A percentile compares a stretch with the other conserved stretches of the same genome.
phyloP scores from a whole-genome alignment of 2,329 filamentous ascomycete species.

The Cytospora leucostoma region DNA sequence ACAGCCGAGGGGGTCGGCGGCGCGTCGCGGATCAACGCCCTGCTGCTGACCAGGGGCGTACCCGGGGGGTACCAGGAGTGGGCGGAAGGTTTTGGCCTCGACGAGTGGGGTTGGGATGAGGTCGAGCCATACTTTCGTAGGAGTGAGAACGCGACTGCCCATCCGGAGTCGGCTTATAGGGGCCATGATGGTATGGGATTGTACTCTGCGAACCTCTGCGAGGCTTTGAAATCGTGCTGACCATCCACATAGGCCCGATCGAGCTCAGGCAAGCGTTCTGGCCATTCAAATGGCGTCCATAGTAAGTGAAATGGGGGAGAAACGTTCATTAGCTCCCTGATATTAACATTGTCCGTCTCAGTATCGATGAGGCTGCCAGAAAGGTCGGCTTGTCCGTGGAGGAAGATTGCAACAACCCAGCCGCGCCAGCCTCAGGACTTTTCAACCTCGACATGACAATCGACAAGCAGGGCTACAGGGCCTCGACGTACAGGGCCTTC shows the following conservation, averaged over 20 bases:
- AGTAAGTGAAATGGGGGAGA: background rate
- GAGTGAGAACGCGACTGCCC: slow-evolving; percentile 33
- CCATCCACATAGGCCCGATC: background rate
- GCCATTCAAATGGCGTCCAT: background rate
- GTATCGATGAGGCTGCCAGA: slow-evolving; percentile 31
- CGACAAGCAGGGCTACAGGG: slow-evolving; percentile 30
- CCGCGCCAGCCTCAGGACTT: slow-evolving; percentile 32
- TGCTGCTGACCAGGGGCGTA: slow-evolving; percentile 37
- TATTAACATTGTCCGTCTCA: slow-evolving; percentile 10
- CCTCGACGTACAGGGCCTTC: slow-evolving; percentile 34
- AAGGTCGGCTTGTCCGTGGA: slow-evolving; percentile 33
- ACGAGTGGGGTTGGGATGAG: slow-evolving; percentile 38
- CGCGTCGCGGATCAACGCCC: slow-evolving; percentile 37
- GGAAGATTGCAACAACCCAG: slow-evolving; percentile 34
- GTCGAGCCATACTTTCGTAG: slow-evolving; percentile 39
- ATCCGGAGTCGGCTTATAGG: slow-evolving; percentile 27
- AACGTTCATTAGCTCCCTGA: background rate
- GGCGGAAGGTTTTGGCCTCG: slow-evolving; percentile 34
- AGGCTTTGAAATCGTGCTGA: background rate
- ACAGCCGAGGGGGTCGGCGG: slow-evolving; percentile 38
- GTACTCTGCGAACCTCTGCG: background rate
- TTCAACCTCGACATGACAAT: slow-evolving; percentile 36
- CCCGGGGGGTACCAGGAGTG: slow-evolving; percentile 37
- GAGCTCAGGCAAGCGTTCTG: background rate
- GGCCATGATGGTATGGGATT: slow-evolving; percentile 33